Evolutionary conservation across 768 basidiomycete genomes (phyloP).

Genomic region (Guyanaporus albipodus): DNA sequence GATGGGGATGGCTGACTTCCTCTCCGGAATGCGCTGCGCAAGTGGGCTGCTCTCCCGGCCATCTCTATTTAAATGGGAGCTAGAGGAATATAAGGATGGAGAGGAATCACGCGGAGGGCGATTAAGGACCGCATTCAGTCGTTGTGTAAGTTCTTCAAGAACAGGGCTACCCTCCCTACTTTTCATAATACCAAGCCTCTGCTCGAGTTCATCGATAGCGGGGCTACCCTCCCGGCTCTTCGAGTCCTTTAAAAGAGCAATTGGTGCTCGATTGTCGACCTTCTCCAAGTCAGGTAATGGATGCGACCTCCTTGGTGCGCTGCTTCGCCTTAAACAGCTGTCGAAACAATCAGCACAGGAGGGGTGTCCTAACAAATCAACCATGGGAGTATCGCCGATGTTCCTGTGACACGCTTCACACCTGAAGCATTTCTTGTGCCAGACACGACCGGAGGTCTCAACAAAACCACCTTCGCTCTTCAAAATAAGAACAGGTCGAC

Average conservation of each 20-base stretch:
- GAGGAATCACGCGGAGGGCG: conserved; percentile 31
- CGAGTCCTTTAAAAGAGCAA: conserved; percentile 40
- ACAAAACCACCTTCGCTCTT: conserved; percentile 78
- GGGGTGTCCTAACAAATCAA: conserved; percentile 78
- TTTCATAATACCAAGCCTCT: conserved; percentile 53
- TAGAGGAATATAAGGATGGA: conserved; percentile 25
- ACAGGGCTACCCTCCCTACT: conserved; percentile 54
- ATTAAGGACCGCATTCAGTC: conserved; percentile 39
- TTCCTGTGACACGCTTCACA: conserved; percentile 71
- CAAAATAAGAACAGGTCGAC: conserved; percentile 66
- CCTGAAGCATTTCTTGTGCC: conserved; percentile 81
- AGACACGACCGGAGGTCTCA: conserved; percentile 63
- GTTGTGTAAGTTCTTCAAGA: conserved; percentile 47
- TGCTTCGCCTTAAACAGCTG: conserved; percentile 57
- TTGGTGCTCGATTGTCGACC: conserved; percentile 39
- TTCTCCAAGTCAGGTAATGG: conserved; percentile 28
- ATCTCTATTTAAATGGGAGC: conserved; percentile 12
- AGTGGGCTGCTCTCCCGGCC: conserved; percentile 28
- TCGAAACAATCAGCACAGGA: conserved; percentile 82
- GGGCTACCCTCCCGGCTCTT: conserved; percentile 54
- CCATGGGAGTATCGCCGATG: conserved; percentile 72
- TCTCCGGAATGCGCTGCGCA: conserved; percentile 20
- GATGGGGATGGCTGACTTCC: conserved; percentile 12
- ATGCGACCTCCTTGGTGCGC: conserved; percentile 38
- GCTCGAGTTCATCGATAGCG: conserved; percentile 60